Evolutionary conservation across 352 stramenopile genomes (phyloP).

Genomic region (Elongisporangium prolatum): DNA sequence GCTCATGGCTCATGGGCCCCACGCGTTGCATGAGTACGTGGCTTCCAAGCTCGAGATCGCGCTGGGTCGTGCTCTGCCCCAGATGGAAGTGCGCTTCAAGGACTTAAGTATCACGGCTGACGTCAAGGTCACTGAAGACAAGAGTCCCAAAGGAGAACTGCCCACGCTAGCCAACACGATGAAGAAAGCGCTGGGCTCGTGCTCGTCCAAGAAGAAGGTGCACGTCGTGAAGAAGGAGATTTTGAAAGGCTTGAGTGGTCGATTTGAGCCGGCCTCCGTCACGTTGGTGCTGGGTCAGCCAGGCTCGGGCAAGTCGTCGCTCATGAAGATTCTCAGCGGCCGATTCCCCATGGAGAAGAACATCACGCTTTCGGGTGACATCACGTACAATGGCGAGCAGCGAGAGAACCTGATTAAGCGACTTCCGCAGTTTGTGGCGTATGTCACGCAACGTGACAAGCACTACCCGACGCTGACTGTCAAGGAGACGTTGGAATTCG

Average conservation of each 20-base stretch:
- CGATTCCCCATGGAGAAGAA: slow-evolving; percentile 20
- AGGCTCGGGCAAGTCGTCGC: slow-evolving; percentile 28
- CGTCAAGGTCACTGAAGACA: slow-evolving; percentile 14
- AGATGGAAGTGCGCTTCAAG: slow-evolving; percentile 45
- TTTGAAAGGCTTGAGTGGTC: slow-evolving; percentile 21
- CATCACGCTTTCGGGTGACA: slow-evolving; percentile 18
- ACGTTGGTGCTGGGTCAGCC: slow-evolving; percentile 34
- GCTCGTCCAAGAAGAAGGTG: slow-evolving; percentile 23
- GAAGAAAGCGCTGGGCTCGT: slow-evolving; percentile 14
- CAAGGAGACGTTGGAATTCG: slow-evolving; percentile 29
- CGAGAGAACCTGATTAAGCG: slow-evolving; percentile 14
- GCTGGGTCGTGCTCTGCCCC: slow-evolving; percentile 24
- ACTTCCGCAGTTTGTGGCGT: slow-evolving; percentile 26
- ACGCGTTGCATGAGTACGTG: slow-evolving; percentile 26
- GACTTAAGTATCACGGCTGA: slow-evolving; percentile 33
- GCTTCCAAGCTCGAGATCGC: slow-evolving; percentile 21
- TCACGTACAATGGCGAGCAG: slow-evolving; percentile 24
- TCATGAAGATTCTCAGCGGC: slow-evolving; percentile 26
- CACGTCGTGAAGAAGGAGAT: slow-evolving; percentile 22
- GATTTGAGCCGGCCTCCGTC: slow-evolving; percentile 24
- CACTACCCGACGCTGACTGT: slow-evolving; percentile 28
- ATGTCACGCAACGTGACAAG: slow-evolving; percentile 24
- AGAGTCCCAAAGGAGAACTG: slow-evolving; percentile 13
- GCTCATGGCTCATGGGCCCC: slow-evolving; percentile 27
- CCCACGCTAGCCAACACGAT: slow-evolving; percentile 15